These are phyloP conservation scores for Fusarium chaquense DNA, from an alignment of 2,329 filamentous ascomycete genomes.

Conservation along the genomic window DNA sequence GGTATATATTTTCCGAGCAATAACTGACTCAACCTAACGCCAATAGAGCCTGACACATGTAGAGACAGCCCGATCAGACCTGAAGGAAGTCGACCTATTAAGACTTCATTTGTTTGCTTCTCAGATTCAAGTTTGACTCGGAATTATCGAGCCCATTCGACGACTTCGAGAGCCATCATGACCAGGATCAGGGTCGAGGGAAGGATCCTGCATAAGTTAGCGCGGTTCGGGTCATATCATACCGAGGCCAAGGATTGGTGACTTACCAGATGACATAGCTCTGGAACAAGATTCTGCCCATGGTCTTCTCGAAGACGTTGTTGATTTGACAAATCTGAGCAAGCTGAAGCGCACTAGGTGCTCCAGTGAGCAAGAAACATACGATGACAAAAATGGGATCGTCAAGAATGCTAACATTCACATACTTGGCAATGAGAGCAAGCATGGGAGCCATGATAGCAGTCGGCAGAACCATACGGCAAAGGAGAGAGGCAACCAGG, in stretches of 20 bases:
- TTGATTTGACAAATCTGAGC: conserved; percentile 99
- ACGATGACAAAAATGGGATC: conserved; percentile 99
- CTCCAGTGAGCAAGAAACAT: conserved; percentile 94
- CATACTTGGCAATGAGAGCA: conserved; percentile 87
- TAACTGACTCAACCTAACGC: conserved; percentile 20
- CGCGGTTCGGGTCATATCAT: conserved; percentile 15
- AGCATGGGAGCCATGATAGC: conserved; percentile 92
- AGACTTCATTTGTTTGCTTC: not conserved
- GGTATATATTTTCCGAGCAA: not conserved
- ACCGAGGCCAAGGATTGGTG: conserved; percentile 18
- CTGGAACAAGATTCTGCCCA: conserved; percentile 93
- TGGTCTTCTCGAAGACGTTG: conserved; percentile 92
- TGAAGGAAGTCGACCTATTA: not conserved
- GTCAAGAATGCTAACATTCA: conserved; percentile 92
- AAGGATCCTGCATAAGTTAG: conserved; percentile 75
- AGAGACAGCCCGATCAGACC: conserved; percentile 1
- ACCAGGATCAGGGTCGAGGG: conserved; percentile 92
- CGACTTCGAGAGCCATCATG: conserved; percentile 89
- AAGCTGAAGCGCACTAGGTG: conserved; percentile 91
- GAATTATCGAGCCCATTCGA: conserved; percentile 79
- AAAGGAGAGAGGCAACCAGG: conserved; percentile 85
- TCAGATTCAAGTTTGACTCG: not conserved
- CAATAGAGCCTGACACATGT: conserved; percentile 7
- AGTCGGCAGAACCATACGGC: conserved; percentile 92
- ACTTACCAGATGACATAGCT: conserved; percentile 86